These are phyloP conservation scores for Phytopythium boreale DNA, from an alignment of 352 stramenopile genomes.

Conservation along the genomic window DNA sequence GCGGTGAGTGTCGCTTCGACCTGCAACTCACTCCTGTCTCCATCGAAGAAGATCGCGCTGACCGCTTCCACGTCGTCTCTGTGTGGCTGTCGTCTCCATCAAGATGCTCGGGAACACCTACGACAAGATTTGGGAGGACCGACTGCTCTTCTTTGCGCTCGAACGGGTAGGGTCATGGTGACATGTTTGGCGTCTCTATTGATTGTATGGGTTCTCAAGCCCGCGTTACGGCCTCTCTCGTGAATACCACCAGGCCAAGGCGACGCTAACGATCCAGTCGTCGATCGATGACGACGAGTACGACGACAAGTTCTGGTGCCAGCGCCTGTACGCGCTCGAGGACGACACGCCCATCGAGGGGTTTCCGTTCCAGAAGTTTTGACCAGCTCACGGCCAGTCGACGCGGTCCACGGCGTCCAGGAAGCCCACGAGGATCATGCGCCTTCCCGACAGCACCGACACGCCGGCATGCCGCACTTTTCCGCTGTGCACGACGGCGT, in stretches of 20 bases:
- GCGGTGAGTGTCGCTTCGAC: constrained; percentile 30
- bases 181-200: background rate
- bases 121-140: constrained; percentile 84
- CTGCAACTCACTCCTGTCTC: background rate
- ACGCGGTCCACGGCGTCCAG: constrained; percentile 76
- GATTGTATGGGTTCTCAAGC: background rate
- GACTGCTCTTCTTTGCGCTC: constrained; percentile 76
- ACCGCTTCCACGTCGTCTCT: no score
- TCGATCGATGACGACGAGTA: constrained; percentile 66
- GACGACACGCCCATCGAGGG: constrained; percentile 74
- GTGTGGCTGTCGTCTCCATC: background rate
- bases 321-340: constrained; percentile 69
- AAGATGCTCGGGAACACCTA: constrained; percentile 87
- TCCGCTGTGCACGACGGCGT: constrained; percentile 89
- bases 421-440: constrained; percentile 92
- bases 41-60: background rate
- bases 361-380: constrained; percentile 76
- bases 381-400: constrained; percentile 35
- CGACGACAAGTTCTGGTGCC: constrained; percentile 71
- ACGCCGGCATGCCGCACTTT: constrained; percentile 92
- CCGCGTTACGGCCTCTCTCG: background rate
- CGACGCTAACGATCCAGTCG: constrained; percentile 70
- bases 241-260: constrained; percentile 42
- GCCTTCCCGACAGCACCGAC: constrained; percentile 73
- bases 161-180: constrained; percentile 40